Percentiles rank a stretch among this genome's conserved stretches.
phyloP scores from a whole-genome alignment of 352 stramenopile species.

The Pythium dissotocum region DNA sequence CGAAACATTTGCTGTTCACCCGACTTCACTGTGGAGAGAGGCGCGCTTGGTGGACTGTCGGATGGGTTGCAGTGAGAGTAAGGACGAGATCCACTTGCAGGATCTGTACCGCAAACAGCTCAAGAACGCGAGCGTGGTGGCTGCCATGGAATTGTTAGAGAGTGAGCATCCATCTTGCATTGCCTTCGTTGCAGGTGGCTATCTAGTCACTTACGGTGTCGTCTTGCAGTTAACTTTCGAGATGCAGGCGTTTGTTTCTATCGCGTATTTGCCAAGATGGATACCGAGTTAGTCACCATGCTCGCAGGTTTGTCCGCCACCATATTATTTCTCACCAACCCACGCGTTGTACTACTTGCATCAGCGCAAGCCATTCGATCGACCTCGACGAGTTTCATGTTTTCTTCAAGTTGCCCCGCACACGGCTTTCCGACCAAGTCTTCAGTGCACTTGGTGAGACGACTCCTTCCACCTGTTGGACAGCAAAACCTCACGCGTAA shows the following conservation, averaged over 20 bases:
- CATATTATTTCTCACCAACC: too few relatives aligned
- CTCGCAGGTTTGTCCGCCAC: not conserved
- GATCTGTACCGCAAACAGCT: constrained; percentile 40
- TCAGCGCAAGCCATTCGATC: constrained; percentile 55
- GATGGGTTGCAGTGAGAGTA: constrained; percentile 52
- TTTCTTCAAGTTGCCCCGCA: constrained; percentile 42
- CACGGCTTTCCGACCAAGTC: constrained; percentile 48
- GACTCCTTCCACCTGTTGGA: not conserved
- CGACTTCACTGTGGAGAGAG: not conserved
- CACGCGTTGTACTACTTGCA: too few relatives aligned
- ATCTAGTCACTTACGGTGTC: not conserved
- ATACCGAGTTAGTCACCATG: constrained; percentile 35
- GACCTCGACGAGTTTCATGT: constrained; percentile 52
- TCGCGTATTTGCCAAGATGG: constrained; percentile 49
- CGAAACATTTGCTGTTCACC: not conserved
- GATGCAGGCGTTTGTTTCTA: constrained; percentile 44
- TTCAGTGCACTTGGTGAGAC: constrained; percentile 51
- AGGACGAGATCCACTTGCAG: constrained; percentile 30
- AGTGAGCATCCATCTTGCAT: constrained; percentile 5
- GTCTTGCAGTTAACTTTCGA: constrained; percentile 37
- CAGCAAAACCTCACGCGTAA: not conserved
- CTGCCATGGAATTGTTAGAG: constrained; percentile 40
- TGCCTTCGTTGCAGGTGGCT: not conserved
- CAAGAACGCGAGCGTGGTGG: constrained; percentile 38
- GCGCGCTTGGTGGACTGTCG: not conserved